Base-by-base conservation (phyloP, 116 monocot genomes). In the Posidonia oceanica region DNA sequence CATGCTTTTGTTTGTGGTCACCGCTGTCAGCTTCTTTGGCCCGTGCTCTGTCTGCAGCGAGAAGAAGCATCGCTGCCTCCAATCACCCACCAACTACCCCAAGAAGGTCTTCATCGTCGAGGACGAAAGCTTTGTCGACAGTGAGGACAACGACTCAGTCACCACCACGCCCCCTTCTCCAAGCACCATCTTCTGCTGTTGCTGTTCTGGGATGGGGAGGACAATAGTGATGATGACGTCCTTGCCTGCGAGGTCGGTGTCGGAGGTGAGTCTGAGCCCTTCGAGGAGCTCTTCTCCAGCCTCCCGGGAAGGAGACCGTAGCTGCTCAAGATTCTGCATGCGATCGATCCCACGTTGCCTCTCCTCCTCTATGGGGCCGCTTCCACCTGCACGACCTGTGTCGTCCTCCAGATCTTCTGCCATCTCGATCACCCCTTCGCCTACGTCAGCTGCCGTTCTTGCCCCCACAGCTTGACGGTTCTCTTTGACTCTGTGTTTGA, bases 381-480 rank as follows among this genome's bases (percentile, higher is more conserved):
- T 11, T 86, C 95, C 2, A 87, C 88, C 7, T 91, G 91, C 6
- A 95, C 91, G 65, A 91, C 86, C 54, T 54, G 71, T 67, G 65
- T 79, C 21, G 37, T 91, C 36, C 75, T 88, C 40, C 84, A 78
- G 29, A 64, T 75, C 21, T 82, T 95, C 70, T 64, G 66, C 37
- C 84, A 95, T 59, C 64, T 95, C 64, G 55, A 72, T 52, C 88
- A 86, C 3, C 80, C 81, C 18, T 88, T 91, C n/a, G 81, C 83
- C 51, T 91, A 95, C 58, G 59, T 68, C 3, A 77, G 83, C 67
- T 85, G 78, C 48, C 75, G 88, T 17, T 83, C 95, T 10, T 86
- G 84, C 71, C n/a, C n/a, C n/a, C 74, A 83, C 69, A 75, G 52
- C 64, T 81, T 87, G 0, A 61, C 80, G 23, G 74, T 80, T 52